Evolutionary conservation across 805 yeast species (phyloP).

Genomic region (Monosporozyma yasuniensis): DNA sequence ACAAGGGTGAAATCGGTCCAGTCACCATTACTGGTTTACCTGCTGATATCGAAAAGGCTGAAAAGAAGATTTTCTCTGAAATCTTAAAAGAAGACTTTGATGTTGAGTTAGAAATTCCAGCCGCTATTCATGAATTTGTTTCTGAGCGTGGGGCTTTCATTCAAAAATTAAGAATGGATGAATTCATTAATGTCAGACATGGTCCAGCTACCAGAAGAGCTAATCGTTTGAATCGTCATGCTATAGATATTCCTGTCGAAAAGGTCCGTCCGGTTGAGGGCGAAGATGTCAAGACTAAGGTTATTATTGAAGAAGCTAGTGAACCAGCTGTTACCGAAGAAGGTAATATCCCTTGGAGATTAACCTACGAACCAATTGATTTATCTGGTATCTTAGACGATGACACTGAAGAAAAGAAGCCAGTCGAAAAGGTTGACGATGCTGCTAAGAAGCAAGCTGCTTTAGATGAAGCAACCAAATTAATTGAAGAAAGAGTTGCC

Average conservation of each 20-base stretch:
- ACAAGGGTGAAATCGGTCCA: slow-evolving; percentile 39
- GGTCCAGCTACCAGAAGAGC: slow-evolving; percentile 46
- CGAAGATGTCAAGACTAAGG: slow-evolving; percentile 33
- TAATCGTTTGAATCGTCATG: slow-evolving; percentile 36
- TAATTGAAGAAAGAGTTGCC: slow-evolving; percentile 42
- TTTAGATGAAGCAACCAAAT: slow-evolving; percentile 20
- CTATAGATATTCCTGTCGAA: slow-evolving; percentile 40
- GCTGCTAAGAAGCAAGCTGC: slow-evolving; percentile 43
- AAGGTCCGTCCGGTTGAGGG: slow-evolving; percentile 36
- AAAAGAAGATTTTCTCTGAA: slow-evolving; percentile 44
- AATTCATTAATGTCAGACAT: slow-evolving; percentile 50
- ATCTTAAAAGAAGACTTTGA: slow-evolving; percentile 52
- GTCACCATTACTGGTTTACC: slow-evolving; percentile 59
- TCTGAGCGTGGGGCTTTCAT: slow-evolving; percentile 59
- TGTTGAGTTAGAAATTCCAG: slow-evolving; percentile 49
- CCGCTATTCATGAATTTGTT: slow-evolving; percentile 47
- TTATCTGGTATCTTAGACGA: slow-evolving; percentile 24
- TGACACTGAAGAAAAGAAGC: slow-evolving; percentile 35
- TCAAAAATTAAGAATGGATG: slow-evolving; percentile 44
- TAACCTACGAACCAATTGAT: slow-evolving; percentile 35
- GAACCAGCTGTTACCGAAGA: slow-evolving; percentile 20
- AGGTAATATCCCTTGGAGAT: slow-evolving; percentile 55
- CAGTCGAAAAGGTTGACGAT: slow-evolving; percentile 34
- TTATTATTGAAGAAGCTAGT: slow-evolving; percentile 37
- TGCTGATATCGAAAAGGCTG: slow-evolving; percentile 55